These are phyloP conservation scores for Penicillium psychrofluorescens DNA, from an alignment of 495 filamentous ascomycete species.

Conservation along the genomic window DNA sequence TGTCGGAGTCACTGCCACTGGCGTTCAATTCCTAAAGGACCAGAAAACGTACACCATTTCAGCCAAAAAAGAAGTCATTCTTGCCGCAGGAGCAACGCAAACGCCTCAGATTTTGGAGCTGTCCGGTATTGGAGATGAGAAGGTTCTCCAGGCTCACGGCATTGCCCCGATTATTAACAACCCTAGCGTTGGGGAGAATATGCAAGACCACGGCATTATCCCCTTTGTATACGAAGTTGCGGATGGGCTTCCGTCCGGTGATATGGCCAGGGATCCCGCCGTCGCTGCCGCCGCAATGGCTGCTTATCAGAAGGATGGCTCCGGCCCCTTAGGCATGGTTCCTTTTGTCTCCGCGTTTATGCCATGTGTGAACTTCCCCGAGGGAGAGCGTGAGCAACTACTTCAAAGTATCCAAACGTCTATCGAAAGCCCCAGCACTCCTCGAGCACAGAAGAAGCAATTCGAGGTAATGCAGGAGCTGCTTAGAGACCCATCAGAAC, in stretches of 20 bases:
- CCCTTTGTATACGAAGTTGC: conserved; percentile 7
- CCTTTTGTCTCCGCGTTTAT: conserved; percentile 12
- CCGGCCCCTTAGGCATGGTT: conserved; percentile 12
- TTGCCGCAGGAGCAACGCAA: conserved; percentile 50
- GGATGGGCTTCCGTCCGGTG: conserved; percentile 8
- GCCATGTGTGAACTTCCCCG: conserved; percentile 4
- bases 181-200: conserved; percentile 40
- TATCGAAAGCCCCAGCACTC: not conserved
- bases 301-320: conserved; percentile 10
- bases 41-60: conserved; percentile 22
- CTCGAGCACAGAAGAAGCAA: conserved; percentile 6
- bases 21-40: conserved; percentile 22
- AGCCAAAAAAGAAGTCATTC: conserved; percentile 49
- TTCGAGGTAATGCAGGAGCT: conserved; percentile 3
- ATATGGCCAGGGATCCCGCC: conserved; percentile 5
- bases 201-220: conserved; percentile 37
- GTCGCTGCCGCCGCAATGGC: conserved; percentile 13
- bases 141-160: conserved; percentile 1
- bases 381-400: conserved; percentile 1
- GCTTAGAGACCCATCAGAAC: conserved; percentile 6
- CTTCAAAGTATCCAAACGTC: not conserved
- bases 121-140: conserved; percentile 48
- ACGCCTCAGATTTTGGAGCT: conserved; percentile 54
- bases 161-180: conserved; percentile 21
- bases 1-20: conserved; percentile 13